Evolutionary conservation across 2,329 filamentous ascomycete species (phyloP).

Genomic region (Diaporthe sp.): DNA sequence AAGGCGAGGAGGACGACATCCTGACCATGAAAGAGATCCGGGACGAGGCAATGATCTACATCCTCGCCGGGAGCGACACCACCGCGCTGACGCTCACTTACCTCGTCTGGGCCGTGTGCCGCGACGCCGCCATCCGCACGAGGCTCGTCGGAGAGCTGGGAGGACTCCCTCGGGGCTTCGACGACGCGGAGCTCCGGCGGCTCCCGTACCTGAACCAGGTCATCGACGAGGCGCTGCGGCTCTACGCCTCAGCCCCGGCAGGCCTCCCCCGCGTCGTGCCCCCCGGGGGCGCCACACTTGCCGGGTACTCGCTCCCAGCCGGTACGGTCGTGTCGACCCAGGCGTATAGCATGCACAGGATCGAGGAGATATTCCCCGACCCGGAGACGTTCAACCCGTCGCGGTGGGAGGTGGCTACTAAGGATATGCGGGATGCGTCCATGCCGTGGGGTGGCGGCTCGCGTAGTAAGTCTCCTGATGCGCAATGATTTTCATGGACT

Average conservation of each 20-base stretch:
- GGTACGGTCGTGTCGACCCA: conserved; percentile 58
- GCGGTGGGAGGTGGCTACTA: conserved; percentile 53
- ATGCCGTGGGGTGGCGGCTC: conserved; percentile 49
- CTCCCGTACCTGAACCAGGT: conserved; percentile 58
- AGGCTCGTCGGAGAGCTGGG: conserved; percentile 53
- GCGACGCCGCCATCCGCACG: conserved; percentile 47
- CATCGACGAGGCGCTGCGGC: conserved; percentile 60
- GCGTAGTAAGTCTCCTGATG: conserved; percentile 42
- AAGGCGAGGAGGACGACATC: conserved; percentile 49
- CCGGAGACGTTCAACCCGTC: conserved; percentile 54
- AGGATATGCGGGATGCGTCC: conserved; percentile 45
- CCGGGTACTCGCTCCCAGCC: conserved; percentile 55
- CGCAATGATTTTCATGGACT: too few species aligned
- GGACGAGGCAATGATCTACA: conserved; percentile 57
- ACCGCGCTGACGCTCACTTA: conserved; percentile 65
- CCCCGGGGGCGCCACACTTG: conserved; percentile 53
- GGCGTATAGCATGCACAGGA: conserved; percentile 61
- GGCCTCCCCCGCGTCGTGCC: conserved; percentile 58
- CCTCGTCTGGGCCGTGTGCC: conserved; percentile 56
- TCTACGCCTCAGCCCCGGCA: conserved; percentile 56
- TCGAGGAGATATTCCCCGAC: conserved; percentile 55
- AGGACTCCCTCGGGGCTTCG: conserved; percentile 49
- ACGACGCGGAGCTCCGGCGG: conserved; percentile 50
- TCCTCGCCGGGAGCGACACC: conserved; percentile 66
- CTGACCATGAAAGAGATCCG: conserved; percentile 51